Base-by-base conservation (phyloP, 352 stramenopile species). In the Phytophthora tubulina region DNA sequence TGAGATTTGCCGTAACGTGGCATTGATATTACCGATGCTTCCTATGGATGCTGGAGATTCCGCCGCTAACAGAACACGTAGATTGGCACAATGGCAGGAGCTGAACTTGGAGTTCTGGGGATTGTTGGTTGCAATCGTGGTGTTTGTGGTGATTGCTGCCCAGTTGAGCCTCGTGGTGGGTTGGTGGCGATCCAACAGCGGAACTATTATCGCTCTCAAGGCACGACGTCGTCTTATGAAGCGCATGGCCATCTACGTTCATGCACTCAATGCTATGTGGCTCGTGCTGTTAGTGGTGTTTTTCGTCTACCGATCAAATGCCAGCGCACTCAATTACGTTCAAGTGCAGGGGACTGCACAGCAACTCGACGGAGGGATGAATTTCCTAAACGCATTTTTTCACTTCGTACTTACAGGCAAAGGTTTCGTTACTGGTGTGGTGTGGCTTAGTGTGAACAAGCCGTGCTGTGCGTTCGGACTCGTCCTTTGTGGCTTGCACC, bases 161-260 rank as follows among this genome's bases (percentile, higher is more conserved):
- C 84, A 91, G 42, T 48, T 81, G 14, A 85, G 85, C 33, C 80
- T 93, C n/a, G 74, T 88, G 2, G 61, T 93, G 17, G 82, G 84
- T 17, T 93, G 84, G 84, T 93, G 84, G 84, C 74, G 86, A 46
- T 91, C 86, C n/a, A 93, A 89, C 55, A 91, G 84, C 64, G 86
- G 86, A 35, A 92, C 84, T 7, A 83, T 92, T 32, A 89, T 92
- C 50, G 86, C 84, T 10, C 74, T 92, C 9, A 90, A 90, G 57
- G 86, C 84, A 14, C 73, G 86, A 4, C 80, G 84, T 9, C 84
- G 83, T 10, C 85, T 92, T 57, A 90, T 93, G 84, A 91, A 88
- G 65, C 86, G 84, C 58, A 92, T 92, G 84, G 77, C 81, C 3
- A 77, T 88, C 21, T 92, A 91, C 63, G 86, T 92, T 0, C 86